Evolutionary conservation across 1,284 basidiomycete species (phyloP), one percentile per base, ranked within the genome.

Genomic region (Coniferiporia sulphurascens): DNA sequence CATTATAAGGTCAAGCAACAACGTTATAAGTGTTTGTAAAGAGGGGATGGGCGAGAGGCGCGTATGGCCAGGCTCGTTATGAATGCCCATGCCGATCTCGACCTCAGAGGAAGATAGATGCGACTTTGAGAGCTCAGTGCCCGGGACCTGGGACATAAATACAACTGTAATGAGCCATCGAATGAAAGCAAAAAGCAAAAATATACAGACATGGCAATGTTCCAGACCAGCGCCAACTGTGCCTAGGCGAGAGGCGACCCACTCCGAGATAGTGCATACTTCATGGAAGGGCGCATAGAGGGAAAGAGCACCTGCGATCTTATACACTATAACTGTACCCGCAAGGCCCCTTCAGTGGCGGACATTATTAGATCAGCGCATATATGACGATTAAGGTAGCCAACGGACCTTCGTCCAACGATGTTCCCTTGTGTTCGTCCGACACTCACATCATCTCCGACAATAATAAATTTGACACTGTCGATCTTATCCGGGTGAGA

Each of bases 181-280:
- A n/a, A 45, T 2, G 13, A 43, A 36, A 27, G 22, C 22, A 6
- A 35, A 60, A 49, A 32, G 65, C 38, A 35, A 6, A 32, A 13
- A 17, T 3, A 21, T 9, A 65, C 76, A 41, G 67, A 93, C 93
- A 72, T 96, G 93, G 66, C 91, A 93, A 72, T 97, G 95, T 50
- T 94, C 93, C 48, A 96, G 80, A n/a, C 91, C 93, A 51, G 90
- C 88, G 48, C 95, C 95, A 63, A 96, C 86, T 1, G 94, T 95
- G 4, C 84, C 94, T 13, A 90, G 71, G 50, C 81, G 79, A 8
- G 80, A 76, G 0, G 87, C 78, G 35, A 89, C 80, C 74, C 83
- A 86, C 69, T 89, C 78, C 0, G 92, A 89, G 9, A 89, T 66
- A 36, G 75, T 71, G 70, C 89, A 82, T 6, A 95, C 90, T 56